A percentile compares a stretch with the other conserved stretches of the same genome.
Conservation (phyloP, 306 rosid genomes). For the Pueraria montana region DNA sequence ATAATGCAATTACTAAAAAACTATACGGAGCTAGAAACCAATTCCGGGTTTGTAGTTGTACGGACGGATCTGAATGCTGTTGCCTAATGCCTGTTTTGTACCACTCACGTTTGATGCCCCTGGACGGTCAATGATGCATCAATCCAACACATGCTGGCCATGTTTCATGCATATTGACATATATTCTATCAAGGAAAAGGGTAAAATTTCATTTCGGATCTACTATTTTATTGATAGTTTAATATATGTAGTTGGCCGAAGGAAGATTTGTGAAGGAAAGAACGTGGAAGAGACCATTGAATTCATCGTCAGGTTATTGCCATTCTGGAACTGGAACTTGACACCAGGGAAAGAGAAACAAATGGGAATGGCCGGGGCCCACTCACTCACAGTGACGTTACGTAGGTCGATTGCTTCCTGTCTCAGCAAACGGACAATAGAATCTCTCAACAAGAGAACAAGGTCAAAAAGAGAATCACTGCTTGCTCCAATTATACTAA, state of each 20-base stretch:
- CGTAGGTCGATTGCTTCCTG: constrained; percentile 38
- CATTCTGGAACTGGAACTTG: background rate
- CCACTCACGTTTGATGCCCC: background rate
- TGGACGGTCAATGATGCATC: background rate
- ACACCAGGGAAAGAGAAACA: background rate
- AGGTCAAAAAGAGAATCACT: constrained; percentile 15
- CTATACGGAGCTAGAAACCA: background rate
- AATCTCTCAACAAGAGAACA: constrained; percentile 47
- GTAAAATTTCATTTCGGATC: background rate
- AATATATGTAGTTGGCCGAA: background rate
- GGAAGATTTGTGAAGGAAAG: background rate
- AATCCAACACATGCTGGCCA: constrained; percentile 22
- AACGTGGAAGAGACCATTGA: background rate
- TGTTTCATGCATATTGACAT: background rate
- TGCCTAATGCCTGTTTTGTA: background rate
- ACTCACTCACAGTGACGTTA: constrained; percentile 9
- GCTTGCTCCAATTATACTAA: too few species aligned
- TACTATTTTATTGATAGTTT: background rate
- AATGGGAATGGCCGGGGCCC: constrained; percentile 12
- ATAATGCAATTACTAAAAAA: background rate
- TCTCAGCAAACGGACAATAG: constrained; percentile 44
- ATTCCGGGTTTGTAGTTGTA: constrained; percentile 7
- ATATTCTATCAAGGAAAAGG: background rate
- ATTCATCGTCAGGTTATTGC: background rate
- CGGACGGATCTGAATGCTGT: constrained; percentile 6